Base-by-base conservation (phyloP, 306 rosid genomes). In the Cicer bijugum region DNA sequence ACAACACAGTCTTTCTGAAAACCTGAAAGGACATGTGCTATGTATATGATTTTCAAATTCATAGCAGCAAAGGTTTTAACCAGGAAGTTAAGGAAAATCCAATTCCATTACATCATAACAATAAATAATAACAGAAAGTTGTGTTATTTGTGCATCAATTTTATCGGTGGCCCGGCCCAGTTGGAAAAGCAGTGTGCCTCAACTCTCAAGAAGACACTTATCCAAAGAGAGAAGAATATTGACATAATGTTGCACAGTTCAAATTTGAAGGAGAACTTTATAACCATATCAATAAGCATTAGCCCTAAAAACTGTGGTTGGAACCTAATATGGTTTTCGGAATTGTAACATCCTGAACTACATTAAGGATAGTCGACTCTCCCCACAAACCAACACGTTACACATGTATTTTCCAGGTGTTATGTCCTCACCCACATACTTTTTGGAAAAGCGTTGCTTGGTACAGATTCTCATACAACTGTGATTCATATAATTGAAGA, bases 1-100 rank as follows among this genome's bases (percentile, higher is more conserved):
- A 87, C 93, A 75, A 72, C 82, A 84, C 98, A 93, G 57, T 88
- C 93, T 19, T 82, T 84, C 47, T 84, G 75, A 75, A 93, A 90
- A 68, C 91, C 98, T 93, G 86, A 83, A 85, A 64, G 74, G 48
- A 83, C 50, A 53, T 23, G 50, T 56, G 50, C 28, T 12, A 42
- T 19, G 33, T 5, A 79, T 51, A 67, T 58, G 20, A 77, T 35
- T 72, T 47, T 69, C 55, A 74, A 77, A 40, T 80, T 68, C 50
- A 61, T 0, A 19, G 57, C 75, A 64, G 12, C 50, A 53, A 64
- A 65, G 7, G 4, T 53, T 69, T 45, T 2, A 60, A 28, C 47
- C 38, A 35, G 52, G 71, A 53, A 37, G 48, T 15, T 11, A 40
- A 82, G 42, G 46, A 78, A 62, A 68, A 19, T 60, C 40, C 9